These are phyloP conservation scores for Microcyclospora pomicola DNA, from an alignment of 2,329 filamentous ascomycete species.

Conservation along the genomic window DNA sequence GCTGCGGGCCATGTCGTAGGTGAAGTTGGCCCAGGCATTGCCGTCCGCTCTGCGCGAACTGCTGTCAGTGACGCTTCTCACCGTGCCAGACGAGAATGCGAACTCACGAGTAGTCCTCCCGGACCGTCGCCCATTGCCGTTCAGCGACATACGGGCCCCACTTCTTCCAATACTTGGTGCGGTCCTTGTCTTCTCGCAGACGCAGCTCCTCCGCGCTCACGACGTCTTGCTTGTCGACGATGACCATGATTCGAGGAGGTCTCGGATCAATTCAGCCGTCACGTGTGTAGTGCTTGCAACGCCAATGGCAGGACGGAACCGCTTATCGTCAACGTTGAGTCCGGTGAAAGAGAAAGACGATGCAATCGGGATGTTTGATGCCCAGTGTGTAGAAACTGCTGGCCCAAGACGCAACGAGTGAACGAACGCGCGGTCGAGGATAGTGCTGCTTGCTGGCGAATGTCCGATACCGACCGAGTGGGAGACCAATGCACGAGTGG, in stretches of 20 bases:
- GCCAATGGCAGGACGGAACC: too few relatives aligned
- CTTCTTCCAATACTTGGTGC: slow-evolving; percentile 91
- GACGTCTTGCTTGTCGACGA: slow-evolving; percentile 77
- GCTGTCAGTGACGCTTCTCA: slow-evolving; percentile 1
- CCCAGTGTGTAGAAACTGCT: too few relatives aligned
- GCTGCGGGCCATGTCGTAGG: slow-evolving; percentile 79
- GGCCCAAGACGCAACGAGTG: too few relatives aligned
- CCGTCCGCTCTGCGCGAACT: slow-evolving; percentile 52
- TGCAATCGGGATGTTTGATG: too few relatives aligned
- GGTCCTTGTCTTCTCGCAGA: slow-evolving; percentile 70
- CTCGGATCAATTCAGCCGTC: too few relatives aligned
- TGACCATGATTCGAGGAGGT: slow-evolving; percentile 50
- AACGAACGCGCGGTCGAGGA: too few relatives aligned
- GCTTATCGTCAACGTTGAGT: too few relatives aligned
- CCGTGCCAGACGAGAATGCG: background rate
- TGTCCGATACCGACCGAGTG: too few relatives aligned
- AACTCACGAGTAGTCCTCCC: slow-evolving; percentile 61
- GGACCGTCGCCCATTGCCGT: slow-evolving; percentile 79
- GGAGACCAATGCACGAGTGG: too few relatives aligned
- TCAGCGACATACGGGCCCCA: slow-evolving; percentile 93
- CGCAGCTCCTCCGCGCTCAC: slow-evolving; percentile 83
- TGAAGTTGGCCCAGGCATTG: slow-evolving; percentile 94
- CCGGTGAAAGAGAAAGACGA: too few relatives aligned
- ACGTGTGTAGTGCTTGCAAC: too few relatives aligned
- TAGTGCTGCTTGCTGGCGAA: too few relatives aligned